These are phyloP conservation scores for Trichoderma citrinoviride DNA, from an alignment of 2,329 filamentous ascomycete genomes.

Conservation along the genomic window DNA sequence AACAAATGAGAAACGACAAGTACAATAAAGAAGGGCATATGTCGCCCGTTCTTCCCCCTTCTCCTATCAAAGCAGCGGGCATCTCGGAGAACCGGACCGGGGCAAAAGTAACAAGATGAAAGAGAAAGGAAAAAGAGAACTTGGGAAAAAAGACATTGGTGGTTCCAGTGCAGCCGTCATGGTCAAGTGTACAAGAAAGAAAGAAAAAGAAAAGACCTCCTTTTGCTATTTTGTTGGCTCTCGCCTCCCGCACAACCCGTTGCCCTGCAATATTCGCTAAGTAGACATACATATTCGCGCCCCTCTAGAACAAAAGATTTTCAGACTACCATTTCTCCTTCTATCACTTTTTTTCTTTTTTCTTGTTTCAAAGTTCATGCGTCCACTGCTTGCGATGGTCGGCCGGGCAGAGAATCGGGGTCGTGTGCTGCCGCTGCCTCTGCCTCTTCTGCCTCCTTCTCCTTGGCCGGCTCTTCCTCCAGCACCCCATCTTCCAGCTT, in stretches of 20 bases:
- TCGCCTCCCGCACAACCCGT: conserved; percentile 10
- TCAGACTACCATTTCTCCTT: conserved; percentile 22
- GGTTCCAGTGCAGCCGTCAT: conserved; percentile 5
- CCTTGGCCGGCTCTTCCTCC: conserved; percentile 22
- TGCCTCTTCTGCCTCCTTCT: conserved; percentile 30
- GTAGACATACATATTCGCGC: conserved; percentile 31
- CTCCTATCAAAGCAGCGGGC: not conserved
- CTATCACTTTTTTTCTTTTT: not conserved
- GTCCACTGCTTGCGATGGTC: conserved; percentile 35
- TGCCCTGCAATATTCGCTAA: conserved; percentile 25
- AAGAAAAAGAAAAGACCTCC: not conserved
- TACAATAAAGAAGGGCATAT: not conserved
- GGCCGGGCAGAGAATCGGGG: conserved; percentile 32
- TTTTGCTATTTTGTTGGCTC: not conserved
- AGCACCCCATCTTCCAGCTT: conserved; percentile 29
- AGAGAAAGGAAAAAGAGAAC: not conserved
- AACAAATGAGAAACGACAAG: not conserved
- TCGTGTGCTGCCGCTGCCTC: conserved; percentile 32
- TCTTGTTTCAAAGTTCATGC: conserved; percentile 29
- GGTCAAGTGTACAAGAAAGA: not conserved
- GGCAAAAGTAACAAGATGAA: not conserved
- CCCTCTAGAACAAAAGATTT: conserved; percentile 8
- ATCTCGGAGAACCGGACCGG: not conserved
- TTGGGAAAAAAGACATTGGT: not conserved
- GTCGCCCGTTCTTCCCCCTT: too few relatives aligned